Conservation (phyloP, 1,284 basidiomycete species). For the Athelia sp. region DNA sequence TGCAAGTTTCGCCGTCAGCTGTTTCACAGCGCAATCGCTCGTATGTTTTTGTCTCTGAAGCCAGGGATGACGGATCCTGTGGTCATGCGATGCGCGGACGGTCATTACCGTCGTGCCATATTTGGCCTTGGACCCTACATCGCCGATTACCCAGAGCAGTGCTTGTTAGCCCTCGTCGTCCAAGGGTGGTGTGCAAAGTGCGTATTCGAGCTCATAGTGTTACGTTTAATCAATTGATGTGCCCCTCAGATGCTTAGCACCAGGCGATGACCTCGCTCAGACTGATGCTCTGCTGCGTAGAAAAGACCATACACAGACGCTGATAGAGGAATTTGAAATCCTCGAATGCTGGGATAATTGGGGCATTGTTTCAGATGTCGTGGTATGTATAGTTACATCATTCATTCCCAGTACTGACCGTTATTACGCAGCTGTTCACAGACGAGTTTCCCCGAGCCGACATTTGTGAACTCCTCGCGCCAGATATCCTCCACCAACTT, state of each 20-base stretch:
- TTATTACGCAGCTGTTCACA: conserved; percentile 11
- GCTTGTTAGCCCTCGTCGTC: conserved; percentile 20
- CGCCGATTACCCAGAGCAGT: conserved; percentile 33
- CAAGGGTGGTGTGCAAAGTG: conserved; percentile 29
- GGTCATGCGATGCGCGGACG: conserved; percentile 22
- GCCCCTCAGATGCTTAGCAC: conserved; percentile 23
- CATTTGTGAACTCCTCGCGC: conserved; percentile 9
- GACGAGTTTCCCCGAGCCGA: conserved; percentile 6
- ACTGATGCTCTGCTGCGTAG: conserved; percentile 8
- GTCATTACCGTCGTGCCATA: conserved; percentile 21
- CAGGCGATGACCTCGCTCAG: conserved; percentile 14
- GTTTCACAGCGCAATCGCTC: conserved; percentile 19
- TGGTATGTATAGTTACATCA: conserved; percentile 13
- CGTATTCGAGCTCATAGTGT: conserved; percentile 11
- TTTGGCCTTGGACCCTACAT: conserved; percentile 29
- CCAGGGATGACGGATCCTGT: conserved; percentile 20
- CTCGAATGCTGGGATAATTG: conserved; percentile 22
- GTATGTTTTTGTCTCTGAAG: conserved; percentile 16
- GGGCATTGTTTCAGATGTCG: conserved; percentile 21
- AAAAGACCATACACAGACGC: conserved; percentile 21
- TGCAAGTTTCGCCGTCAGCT: conserved; percentile 12
- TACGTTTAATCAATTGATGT: background rate
- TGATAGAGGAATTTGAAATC: conserved; percentile 11
- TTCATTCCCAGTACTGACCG: conserved; percentile 10
- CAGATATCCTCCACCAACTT: conserved; percentile 15